These are phyloP conservation scores for Ceratocystiopsis brevicomis DNA, from an alignment of 2,329 filamentous ascomycete genomes.

Conservation along the genomic window DNA sequence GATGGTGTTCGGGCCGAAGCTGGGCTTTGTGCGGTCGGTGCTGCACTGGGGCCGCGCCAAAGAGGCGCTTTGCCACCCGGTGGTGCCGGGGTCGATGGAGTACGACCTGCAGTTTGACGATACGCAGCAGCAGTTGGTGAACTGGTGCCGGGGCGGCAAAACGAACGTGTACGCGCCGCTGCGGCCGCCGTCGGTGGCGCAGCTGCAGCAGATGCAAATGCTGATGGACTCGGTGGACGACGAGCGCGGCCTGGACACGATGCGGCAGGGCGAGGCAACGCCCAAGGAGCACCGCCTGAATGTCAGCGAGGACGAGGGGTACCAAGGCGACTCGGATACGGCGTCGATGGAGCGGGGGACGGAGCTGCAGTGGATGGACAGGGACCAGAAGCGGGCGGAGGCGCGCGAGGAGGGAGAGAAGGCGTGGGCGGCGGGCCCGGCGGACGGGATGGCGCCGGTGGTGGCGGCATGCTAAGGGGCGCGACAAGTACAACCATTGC, in stretches of 20 bases:
- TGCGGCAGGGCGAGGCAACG: too few relatives aligned
- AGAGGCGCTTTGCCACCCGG: not conserved
- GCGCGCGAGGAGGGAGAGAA: too few relatives aligned
- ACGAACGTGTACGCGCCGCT: not conserved
- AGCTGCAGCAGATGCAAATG: not conserved
- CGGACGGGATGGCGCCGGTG: too few relatives aligned
- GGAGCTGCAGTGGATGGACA: too few relatives aligned
- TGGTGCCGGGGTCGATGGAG: not conserved
- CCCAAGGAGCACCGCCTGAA: too few relatives aligned
- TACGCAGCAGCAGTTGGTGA: not conserved
- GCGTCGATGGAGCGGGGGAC: too few relatives aligned
- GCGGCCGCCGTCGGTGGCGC: not conserved
- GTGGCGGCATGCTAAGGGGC: too few relatives aligned
- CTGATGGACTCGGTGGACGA: not conserved
- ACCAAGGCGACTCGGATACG: too few relatives aligned
- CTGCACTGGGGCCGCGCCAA: not conserved
- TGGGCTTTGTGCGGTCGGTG: constrained; percentile 3
- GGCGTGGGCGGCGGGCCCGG: too few relatives aligned
- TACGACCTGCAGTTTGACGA: not conserved
- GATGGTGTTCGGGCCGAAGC: constrained; percentile 3
- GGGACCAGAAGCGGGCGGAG: too few relatives aligned
- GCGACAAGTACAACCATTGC: too few relatives aligned
- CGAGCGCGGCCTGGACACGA: not conserved
- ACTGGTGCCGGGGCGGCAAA: constrained; percentile 1
- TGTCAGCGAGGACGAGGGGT: too few relatives aligned